Evolutionary conservation across 768 basidiomycete species (phyloP).

Genomic region (Trichaptum fuscoviolaceum): DNA sequence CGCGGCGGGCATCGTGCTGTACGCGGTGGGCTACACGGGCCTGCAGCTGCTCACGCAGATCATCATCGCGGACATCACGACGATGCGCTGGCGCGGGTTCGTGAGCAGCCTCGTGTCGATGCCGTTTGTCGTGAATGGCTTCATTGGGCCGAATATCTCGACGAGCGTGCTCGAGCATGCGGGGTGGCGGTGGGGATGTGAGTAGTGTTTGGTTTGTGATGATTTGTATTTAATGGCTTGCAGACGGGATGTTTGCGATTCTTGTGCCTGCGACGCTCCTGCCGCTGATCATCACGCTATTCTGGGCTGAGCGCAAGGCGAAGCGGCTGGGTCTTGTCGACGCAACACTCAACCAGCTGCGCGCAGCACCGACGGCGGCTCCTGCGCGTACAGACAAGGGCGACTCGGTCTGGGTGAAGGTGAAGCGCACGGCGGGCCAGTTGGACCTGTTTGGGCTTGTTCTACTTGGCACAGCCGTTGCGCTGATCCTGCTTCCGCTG

Average conservation of each 20-base stretch:
- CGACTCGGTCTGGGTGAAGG: background rate
- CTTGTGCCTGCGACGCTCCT: constrained; percentile 44
- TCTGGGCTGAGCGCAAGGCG: constrained; percentile 50
- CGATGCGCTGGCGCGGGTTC: constrained; percentile 51
- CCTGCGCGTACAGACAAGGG: background rate
- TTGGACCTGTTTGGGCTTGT: constrained; percentile 49
- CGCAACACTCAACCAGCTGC: background rate
- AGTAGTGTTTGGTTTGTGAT: constrained; percentile 20
- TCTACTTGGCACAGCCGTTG: constrained; percentile 43
- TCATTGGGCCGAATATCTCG: constrained; percentile 61
- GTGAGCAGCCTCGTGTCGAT: constrained; percentile 40
- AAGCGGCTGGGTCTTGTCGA: constrained; percentile 30
- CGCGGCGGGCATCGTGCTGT: constrained; percentile 52
- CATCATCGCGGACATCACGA: constrained; percentile 58
- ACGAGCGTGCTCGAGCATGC: constrained; percentile 35
- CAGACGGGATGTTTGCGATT: constrained; percentile 56
- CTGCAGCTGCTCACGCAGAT: constrained; percentile 61
- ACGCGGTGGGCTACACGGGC: constrained; percentile 49
- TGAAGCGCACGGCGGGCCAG: constrained; percentile 19
- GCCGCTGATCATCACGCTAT: constrained; percentile 48
- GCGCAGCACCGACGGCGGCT: constrained; percentile 14
- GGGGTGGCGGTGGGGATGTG: constrained; percentile 70
- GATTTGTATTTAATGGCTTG: constrained; percentile 1
- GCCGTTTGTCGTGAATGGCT: constrained; percentile 59
- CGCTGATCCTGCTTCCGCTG: constrained; percentile 51